These are phyloP conservation scores for Wickerhamomyces chambardii DNA, from an alignment of 805 yeast species.

Conservation along the genomic window DNA sequence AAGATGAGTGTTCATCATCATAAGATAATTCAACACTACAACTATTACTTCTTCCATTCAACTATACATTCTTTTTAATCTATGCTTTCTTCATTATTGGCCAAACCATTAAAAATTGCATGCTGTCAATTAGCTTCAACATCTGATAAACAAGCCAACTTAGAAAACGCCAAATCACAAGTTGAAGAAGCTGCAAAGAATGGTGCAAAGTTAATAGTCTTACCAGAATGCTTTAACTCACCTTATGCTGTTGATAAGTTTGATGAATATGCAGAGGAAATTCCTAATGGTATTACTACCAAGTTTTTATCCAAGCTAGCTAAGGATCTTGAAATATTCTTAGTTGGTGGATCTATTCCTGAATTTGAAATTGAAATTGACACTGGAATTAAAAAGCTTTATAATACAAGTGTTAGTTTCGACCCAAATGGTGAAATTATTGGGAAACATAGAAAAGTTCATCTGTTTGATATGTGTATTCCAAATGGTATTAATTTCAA, in stretches of 20 bases:
- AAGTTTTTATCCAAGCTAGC: constrained; percentile 60
- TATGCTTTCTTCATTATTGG: neutral
- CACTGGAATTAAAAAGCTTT: constrained; percentile 28
- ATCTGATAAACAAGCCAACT: neutral
- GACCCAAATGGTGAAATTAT: constrained; percentile 69
- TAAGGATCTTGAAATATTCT: constrained; percentile 45
- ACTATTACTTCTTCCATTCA: too few relatives aligned
- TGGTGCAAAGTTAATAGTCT: constrained; percentile 49
- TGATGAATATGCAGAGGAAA: constrained; percentile 79
- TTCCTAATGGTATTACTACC: constrained; percentile 70
- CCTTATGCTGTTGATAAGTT: constrained; percentile 88
- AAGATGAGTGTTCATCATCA: too few relatives aligned
- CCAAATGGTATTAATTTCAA: constrained; percentile 89
- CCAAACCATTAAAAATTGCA: neutral
- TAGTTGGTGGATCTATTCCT: constrained; percentile 94
- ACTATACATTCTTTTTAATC: too few relatives aligned
- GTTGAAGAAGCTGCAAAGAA: neutral
- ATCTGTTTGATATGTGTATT: constrained; percentile 86
- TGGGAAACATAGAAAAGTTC: constrained; percentile 87
- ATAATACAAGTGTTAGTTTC: constrained; percentile 74
- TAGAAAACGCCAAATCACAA: neutral
- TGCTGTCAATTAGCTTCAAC: neutral
- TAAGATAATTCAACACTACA: too few relatives aligned
- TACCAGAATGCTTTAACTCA: constrained; percentile 96
- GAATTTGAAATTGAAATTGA: constrained; percentile 32